Conservation (phyloP, 2,329 filamentous ascomycete genomes). For the Zalaria sp. region DNA sequence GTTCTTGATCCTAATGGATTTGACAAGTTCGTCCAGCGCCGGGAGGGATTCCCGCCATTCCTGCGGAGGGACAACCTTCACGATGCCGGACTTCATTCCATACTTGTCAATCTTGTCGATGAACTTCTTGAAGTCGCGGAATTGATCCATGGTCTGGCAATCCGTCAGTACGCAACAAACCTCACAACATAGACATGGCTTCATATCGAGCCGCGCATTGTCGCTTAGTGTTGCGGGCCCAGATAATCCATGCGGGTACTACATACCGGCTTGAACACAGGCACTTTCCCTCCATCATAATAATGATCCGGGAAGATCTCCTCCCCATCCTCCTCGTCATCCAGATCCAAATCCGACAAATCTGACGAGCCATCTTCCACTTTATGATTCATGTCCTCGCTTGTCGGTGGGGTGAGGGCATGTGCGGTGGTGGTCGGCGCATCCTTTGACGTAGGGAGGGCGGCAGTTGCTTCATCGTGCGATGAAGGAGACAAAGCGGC, state of each 20-base stretch:
- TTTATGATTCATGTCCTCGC: conserved; percentile 35
- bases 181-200: conserved; percentile 1
- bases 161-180: conserved; percentile 4
- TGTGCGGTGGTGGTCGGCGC: conserved; percentile 11
- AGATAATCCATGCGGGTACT: not conserved
- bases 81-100: conserved; percentile 93
- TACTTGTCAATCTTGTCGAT: conserved; percentile 83
- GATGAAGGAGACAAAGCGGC: not conserved
- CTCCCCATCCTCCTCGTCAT: conserved; percentile 56
- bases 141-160: conserved; percentile 69
- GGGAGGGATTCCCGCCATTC: conserved; percentile 70
- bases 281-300: conserved; percentile 68
- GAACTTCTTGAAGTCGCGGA: conserved; percentile 83
- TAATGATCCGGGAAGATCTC: conserved; percentile 78
- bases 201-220: no score
- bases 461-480: not conserved
- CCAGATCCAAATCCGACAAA: conserved; percentile 35
- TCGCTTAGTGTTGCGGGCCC: no score
- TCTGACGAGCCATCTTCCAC: conserved; percentile 28
- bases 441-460: not conserved
- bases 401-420: conserved; percentile 36
- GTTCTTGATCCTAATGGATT: conserved; percentile 85
- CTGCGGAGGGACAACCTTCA: conserved; percentile 84
- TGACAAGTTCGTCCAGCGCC: conserved; percentile 69
- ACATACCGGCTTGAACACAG: conserved; percentile 78